Evolutionary conservation across 495 filamentous ascomycete genomes (phyloP).

Genomic region (Collariella sp.): DNA sequence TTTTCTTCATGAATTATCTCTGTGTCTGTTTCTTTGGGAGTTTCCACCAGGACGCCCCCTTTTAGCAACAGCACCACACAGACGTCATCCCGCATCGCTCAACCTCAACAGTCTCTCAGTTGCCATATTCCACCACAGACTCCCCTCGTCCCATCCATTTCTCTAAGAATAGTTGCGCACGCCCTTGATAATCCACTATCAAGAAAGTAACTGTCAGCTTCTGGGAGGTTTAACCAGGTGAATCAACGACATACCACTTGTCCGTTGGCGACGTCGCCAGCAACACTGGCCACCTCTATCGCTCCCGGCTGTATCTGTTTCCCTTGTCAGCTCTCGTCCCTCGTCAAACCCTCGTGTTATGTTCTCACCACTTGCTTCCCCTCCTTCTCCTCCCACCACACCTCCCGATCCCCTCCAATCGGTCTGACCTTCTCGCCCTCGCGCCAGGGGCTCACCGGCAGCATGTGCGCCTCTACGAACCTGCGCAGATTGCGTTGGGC

Average conservation of each 20-base stretch:
- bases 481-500: constrained; percentile 68
- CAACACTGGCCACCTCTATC: constrained; percentile 63
- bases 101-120: too few species aligned
- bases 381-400: constrained; percentile 73
- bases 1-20: too few species aligned
- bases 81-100: too few species aligned
- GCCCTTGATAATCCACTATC: constrained; percentile 55
- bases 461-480: constrained; percentile 83
- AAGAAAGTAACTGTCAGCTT: not conserved
- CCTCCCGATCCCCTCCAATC: constrained; percentile 50
- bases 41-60: too few species aligned
- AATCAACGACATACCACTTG: constrained; percentile 48
- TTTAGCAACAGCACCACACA: too few species aligned
- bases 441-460: constrained; percentile 70
- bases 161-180: constrained; percentile 52
- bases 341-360: not conserved
- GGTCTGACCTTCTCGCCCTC: constrained; percentile 65
- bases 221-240: not conserved
- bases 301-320: constrained; percentile 70
- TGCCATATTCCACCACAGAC: too few species aligned
- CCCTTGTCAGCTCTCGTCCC: not conserved
- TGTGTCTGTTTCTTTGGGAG: too few species aligned
- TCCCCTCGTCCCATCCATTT: not conserved
- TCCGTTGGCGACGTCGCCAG: constrained; percentile 70
- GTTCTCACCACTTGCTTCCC: constrained; percentile 57